phyloP scores from a whole-genome alignment of 495 filamentous ascomycete species.

The Hamigera avellanea region DNA sequence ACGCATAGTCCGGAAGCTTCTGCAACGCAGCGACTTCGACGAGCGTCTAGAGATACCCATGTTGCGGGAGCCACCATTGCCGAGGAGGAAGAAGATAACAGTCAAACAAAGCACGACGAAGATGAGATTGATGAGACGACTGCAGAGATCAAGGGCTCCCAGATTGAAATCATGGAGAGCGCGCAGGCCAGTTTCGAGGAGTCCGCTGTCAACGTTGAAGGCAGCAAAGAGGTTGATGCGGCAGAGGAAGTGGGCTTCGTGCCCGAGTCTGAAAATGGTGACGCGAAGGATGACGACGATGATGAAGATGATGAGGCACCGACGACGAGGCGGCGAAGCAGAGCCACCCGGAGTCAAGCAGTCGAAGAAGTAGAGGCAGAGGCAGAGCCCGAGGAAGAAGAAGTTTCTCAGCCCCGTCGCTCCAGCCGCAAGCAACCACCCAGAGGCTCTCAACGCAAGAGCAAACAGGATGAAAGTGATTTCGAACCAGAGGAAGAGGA shows the following conservation, averaged over 20 bases:
- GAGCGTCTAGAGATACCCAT: constrained; percentile 46
- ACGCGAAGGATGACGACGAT: constrained; percentile 30
- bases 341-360: constrained; percentile 26
- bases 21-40: constrained; percentile 40
- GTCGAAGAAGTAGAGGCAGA: constrained; percentile 18
- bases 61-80: constrained; percentile 41
- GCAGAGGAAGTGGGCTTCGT: constrained; percentile 34
- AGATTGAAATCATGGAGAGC: constrained; percentile 31
- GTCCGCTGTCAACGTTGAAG: constrained; percentile 8
- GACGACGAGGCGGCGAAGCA: constrained; percentile 38
- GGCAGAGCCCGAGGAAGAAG: constrained; percentile 8
- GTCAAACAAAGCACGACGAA: constrained; percentile 18
- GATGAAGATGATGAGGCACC: constrained; percentile 63
- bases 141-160: constrained; percentile 23
- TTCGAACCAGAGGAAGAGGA: constrained; percentile 68
- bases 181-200: constrained; percentile 28
- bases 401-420: constrained; percentile 31
- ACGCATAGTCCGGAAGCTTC: constrained; percentile 57
- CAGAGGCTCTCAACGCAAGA: constrained; percentile 39
- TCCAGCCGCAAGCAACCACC: constrained; percentile 35
- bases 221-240: constrained; percentile 24
- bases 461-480: constrained; percentile 66
- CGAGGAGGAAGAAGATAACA: constrained; percentile 38
- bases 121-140: constrained; percentile 21
- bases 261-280: constrained; percentile 40